Evolutionary conservation across 1,284 basidiomycete species (phyloP).

Genomic region (Tremellales sp.): DNA sequence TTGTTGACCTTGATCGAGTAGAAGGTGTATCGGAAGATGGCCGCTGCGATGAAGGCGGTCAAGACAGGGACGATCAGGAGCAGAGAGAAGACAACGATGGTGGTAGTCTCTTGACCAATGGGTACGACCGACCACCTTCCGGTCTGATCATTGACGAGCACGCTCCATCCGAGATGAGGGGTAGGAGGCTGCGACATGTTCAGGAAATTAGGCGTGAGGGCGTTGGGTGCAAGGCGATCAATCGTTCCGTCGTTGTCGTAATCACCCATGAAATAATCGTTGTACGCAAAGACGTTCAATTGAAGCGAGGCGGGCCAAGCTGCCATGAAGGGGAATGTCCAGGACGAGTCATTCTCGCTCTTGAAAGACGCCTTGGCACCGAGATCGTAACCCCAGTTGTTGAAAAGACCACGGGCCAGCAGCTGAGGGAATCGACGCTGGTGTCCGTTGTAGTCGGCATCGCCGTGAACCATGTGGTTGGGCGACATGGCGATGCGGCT

Average conservation of each 20-base stretch:
- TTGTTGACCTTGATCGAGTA: constrained; percentile 91
- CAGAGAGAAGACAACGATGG: constrained; percentile 77
- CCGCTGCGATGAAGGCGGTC: constrained; percentile 73
- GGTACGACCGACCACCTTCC: constrained; percentile 74
- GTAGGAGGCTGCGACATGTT: constrained; percentile 65
- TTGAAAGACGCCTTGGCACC: constrained; percentile 67
- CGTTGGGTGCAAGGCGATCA: constrained; percentile 83
- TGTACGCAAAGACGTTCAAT: constrained; percentile 80
- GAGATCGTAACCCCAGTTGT: constrained; percentile 82
- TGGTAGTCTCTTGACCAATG: constrained; percentile 71
- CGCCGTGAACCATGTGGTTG: constrained; percentile 69
- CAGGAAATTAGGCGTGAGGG: constrained; percentile 71
- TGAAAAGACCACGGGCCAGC: constrained; percentile 79
- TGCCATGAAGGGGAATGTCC: constrained; percentile 62
- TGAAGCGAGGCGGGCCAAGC: constrained; percentile 82
- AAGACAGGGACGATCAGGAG: constrained; percentile 74
- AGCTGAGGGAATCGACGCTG: constrained; percentile 77
- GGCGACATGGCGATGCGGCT: constrained; percentile 61
- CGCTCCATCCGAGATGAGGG: constrained; percentile 73
- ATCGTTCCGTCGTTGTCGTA: constrained; percentile 77
- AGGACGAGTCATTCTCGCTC: constrained; percentile 56
- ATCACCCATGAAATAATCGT: constrained; percentile 87
- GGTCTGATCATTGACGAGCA: constrained; percentile 69
- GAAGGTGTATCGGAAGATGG: constrained; percentile 89
- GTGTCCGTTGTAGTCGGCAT: constrained; percentile 57